Conservation (phyloP, 495 filamentous ascomycete genomes). For the Hypoxylon crocopeplum region DNA sequence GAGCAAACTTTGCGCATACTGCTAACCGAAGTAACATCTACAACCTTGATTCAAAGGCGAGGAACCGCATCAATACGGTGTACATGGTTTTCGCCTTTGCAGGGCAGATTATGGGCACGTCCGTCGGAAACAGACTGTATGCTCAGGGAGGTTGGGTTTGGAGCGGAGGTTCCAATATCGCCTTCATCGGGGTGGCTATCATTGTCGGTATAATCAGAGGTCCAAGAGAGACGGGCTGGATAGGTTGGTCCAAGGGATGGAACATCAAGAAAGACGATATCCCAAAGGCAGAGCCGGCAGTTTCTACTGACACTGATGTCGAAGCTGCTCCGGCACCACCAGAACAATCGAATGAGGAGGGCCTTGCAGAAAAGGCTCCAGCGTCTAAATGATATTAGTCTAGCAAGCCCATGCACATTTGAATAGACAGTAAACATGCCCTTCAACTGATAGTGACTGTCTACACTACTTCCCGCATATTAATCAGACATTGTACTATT, state of each 20-base stretch:
- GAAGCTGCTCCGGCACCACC: background rate
- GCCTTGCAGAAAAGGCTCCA: background rate
- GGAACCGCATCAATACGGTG: slow-evolving; percentile 81
- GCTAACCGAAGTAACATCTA: slow-evolving; percentile 78
- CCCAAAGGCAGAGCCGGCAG: slow-evolving; percentile 7
- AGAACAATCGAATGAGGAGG: background rate
- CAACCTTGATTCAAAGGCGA: slow-evolving; percentile 69
- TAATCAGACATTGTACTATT: too few relatives aligned
- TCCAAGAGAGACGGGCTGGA: slow-evolving; percentile 73
- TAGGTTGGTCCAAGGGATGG: slow-evolving; percentile 80
- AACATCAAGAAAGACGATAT: slow-evolving; percentile 48
- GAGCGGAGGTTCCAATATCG: slow-evolving; percentile 71
- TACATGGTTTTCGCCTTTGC: slow-evolving; percentile 80
- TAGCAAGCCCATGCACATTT: too few relatives aligned
- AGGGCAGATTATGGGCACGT: slow-evolving; percentile 79
- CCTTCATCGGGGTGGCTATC: slow-evolving; percentile 66
- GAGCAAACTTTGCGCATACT: slow-evolving; percentile 76
- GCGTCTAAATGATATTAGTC: background rate
- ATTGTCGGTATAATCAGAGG: slow-evolving; percentile 64
- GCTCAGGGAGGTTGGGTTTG: slow-evolving; percentile 72
- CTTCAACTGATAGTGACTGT: too few relatives aligned
- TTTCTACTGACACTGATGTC: background rate
- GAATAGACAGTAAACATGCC: too few relatives aligned
- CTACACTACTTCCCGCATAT: too few relatives aligned
- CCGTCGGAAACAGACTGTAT: slow-evolving; percentile 74